Conservation (phyloP, 2,329 filamentous ascomycete genomes). For the Fusarium denticulatum region DNA sequence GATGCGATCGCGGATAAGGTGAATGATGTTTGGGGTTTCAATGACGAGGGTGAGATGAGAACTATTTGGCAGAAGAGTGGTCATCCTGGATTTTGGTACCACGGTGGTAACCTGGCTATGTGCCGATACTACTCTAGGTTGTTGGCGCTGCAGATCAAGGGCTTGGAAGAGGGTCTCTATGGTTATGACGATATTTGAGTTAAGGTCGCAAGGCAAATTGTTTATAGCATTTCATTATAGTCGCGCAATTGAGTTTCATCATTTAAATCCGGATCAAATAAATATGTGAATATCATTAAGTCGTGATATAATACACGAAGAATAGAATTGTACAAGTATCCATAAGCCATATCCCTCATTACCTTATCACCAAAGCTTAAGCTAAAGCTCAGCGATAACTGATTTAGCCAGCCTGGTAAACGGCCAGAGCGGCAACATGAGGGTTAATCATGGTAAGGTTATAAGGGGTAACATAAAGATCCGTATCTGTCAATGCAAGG, state of each 20-base stretch:
- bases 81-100: slow-evolving; percentile 73
- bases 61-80: slow-evolving; percentile 69
- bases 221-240: not conserved
- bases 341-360: not conserved
- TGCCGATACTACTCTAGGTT: slow-evolving; percentile 69
- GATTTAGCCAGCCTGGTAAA: slow-evolving; percentile 79
- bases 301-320: not conserved
- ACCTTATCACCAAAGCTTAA: accelerated
- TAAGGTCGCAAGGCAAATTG: accelerated
- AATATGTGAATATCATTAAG: not conserved
- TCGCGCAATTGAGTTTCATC: not conserved
- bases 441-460: slow-evolving; percentile 80
- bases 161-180: slow-evolving; percentile 51
- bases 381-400: accelerated
- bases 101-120: slow-evolving; percentile 71
- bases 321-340: not conserved
- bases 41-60: slow-evolving; percentile 65
- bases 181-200: slow-evolving; percentile 44
- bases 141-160: slow-evolving; percentile 64
- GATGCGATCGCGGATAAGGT: slow-evolving; percentile 67
- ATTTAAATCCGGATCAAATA: too few species aligned
- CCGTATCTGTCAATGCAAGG: slow-evolving; percentile 75
- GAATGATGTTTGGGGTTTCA: slow-evolving; percentile 70
- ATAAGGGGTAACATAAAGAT: slow-evolving; percentile 77
- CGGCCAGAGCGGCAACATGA: slow-evolving; percentile 76